A percentile compares a stretch with the other conserved stretches of the same genome.
phyloP scores from a whole-genome alignment of 75 land plant genomes.

The Pinus taeda region DNA sequence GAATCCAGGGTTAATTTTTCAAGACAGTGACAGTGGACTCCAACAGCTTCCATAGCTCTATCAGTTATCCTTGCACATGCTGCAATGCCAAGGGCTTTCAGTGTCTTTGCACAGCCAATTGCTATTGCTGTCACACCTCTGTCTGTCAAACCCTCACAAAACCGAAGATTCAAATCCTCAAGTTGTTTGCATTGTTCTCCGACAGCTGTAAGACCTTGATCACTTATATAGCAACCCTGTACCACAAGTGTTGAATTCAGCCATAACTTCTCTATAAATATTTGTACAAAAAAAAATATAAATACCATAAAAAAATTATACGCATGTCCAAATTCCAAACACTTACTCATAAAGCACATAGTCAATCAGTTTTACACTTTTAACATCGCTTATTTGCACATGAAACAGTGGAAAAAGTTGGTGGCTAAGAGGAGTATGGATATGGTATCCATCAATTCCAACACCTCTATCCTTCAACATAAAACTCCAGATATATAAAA shows the following conservation, averaged over 20 bases:
- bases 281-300: neutral
- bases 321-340: neutral
- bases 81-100: conserved; percentile 68
- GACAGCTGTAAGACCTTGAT: conserved; percentile 69
- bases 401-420: too few relatives aligned
- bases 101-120: conserved; percentile 58
- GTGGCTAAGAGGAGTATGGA: too few relatives aligned
- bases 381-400: too few relatives aligned
- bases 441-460: too few relatives aligned
- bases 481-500: too few relatives aligned
- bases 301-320: too few relatives aligned
- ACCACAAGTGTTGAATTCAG: conserved; percentile 2
- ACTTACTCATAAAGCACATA: too few relatives aligned
- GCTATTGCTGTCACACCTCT: conserved; percentile 57
- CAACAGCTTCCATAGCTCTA: conserved; percentile 60
- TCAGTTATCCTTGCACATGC: conserved; percentile 85
- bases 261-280: neutral
- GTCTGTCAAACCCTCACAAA: conserved; percentile 86
- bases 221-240: conserved; percentile 90
- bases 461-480: too few relatives aligned
- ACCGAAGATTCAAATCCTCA: conserved; percentile 76
- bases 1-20: conserved; percentile 68
- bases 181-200: conserved; percentile 72
- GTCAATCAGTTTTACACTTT: too few relatives aligned
- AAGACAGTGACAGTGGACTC: conserved; percentile 50